Conservation (phyloP, 1,284 basidiomycete species). For the Sanguinoderma infundibulare region DNA sequence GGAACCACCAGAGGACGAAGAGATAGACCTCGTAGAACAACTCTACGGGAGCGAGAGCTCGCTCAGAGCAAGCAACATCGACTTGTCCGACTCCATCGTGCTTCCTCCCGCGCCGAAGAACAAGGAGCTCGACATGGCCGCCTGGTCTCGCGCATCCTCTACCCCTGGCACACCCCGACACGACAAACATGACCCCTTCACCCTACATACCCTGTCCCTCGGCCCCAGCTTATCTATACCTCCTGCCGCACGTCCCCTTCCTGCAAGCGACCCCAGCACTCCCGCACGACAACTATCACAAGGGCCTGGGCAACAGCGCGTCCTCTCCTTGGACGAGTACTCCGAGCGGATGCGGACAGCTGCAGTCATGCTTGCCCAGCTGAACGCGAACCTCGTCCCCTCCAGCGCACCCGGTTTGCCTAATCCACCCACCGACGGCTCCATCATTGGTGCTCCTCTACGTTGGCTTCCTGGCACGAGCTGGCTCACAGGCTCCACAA, state of each 20-base stretch:
- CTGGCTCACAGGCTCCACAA: conserved; percentile 30
- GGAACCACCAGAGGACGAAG: conserved; percentile 60
- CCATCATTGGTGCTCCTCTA: conserved; percentile 38
- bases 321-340: conserved; percentile 89
- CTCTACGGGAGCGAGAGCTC: conserved; percentile 82
- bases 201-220: conserved; percentile 20
- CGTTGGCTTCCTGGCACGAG: conserved; percentile 70
- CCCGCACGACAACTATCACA: conserved; percentile 15
- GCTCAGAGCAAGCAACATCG: conserved; percentile 68
- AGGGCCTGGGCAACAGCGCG: conserved; percentile 15
- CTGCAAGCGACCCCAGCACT: conserved; percentile 14
- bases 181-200: conserved; percentile 21
- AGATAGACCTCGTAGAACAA: conserved; percentile 95
- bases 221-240: conserved; percentile 11
- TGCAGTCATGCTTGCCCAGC: conserved; percentile 97
- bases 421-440: conserved; percentile 32
- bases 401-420: conserved; percentile 41
- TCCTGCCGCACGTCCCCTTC: conserved; percentile 4
- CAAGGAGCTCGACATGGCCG: conserved; percentile 82
- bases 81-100: conserved; percentile 82
- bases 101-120: conserved; percentile 86
- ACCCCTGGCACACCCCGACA: conserved; percentile 49
- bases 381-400: conserved; percentile 78
- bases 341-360: conserved; percentile 98
- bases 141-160: conserved; percentile 77